phyloP scores from a whole-genome alignment of 2,329 filamentous ascomycete genomes.

The Epichloe elymi region DNA sequence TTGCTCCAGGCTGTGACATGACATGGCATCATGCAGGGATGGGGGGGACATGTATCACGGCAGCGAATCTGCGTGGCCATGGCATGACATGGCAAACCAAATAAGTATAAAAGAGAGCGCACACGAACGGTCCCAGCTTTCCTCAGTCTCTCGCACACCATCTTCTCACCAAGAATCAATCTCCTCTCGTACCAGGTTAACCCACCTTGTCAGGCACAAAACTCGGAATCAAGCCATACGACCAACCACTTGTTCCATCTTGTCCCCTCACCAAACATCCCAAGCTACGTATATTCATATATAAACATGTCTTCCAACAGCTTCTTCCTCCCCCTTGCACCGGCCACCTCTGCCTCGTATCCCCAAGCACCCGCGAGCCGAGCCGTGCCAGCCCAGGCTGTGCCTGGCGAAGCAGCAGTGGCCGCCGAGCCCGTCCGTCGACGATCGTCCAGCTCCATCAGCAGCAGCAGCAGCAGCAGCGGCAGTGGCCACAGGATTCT shows the following conservation, averaged over 20 bases:
- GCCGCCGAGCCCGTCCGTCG: constrained; percentile 18
- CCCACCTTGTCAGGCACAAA: background rate
- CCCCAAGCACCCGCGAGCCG: constrained; percentile 28
- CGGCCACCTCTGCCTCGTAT: constrained; percentile 43
- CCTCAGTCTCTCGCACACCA: background rate
- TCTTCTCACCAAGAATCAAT: background rate
- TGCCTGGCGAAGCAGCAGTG: constrained; percentile 13
- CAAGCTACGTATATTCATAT: background rate
- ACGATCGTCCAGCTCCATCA: constrained; percentile 43
- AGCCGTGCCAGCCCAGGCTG: constrained; percentile 5
- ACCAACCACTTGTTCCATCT: no score
- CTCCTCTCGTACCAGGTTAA: background rate
- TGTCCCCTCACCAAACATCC: background rate
- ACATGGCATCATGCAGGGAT: background rate
- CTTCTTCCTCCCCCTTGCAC: constrained; percentile 44
- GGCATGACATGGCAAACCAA: background rate
- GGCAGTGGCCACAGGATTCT: constrained; percentile 36
- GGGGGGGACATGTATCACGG: background rate
- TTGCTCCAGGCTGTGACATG: background rate
- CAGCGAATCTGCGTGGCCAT: background rate
- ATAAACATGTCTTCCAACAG: constrained; percentile 7
- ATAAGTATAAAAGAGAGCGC: background rate
- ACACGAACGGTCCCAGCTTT: background rate
- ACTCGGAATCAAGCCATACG: background rate
- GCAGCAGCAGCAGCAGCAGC: constrained; percentile 29